phyloP scores from a whole-genome alignment of 768 basidiomycete species.

The Trametes punicea region DNA sequence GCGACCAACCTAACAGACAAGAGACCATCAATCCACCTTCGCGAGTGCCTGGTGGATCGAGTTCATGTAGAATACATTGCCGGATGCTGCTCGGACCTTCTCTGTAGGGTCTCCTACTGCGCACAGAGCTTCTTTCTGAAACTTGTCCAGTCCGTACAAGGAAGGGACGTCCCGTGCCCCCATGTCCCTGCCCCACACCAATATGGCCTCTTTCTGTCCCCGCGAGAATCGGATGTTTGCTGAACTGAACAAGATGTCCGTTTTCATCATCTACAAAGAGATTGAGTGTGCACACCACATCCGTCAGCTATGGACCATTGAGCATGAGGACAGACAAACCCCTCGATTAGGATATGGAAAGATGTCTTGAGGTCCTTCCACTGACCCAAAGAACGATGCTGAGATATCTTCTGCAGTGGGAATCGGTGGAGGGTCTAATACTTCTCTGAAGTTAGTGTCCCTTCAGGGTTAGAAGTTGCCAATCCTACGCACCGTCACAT shows the following conservation, averaged over 20 bases:
- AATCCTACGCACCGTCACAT: not conserved
- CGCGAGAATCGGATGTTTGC: constrained; percentile 30
- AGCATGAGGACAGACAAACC: not conserved
- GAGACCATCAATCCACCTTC: constrained; percentile 17
- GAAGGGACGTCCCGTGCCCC: constrained; percentile 30
- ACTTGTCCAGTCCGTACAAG: constrained; percentile 24
- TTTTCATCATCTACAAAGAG: constrained; percentile 26
- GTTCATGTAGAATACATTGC: constrained; percentile 33
- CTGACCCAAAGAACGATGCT: not conserved
- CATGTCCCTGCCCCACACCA: constrained; percentile 30
- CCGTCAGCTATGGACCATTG: not conserved
- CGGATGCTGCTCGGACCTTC: constrained; percentile 21
- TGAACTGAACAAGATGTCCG: constrained; percentile 33
- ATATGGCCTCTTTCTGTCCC: constrained; percentile 29
- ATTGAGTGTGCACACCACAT: not conserved
- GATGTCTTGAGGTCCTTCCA: not conserved
- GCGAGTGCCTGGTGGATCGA: constrained; percentile 18
- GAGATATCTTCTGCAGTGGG: not conserved
- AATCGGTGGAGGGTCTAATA: not conserved
- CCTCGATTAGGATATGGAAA: constrained; percentile 11
- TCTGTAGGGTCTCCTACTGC: constrained; percentile 26
- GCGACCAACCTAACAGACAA: not conserved
- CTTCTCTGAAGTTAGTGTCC: not conserved
- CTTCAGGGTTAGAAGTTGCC: not conserved
- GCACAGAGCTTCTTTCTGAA: constrained; percentile 17